Evolutionary conservation across 768 basidiomycete genomes (phyloP).

Genomic region (Sutorius australiensis): DNA sequence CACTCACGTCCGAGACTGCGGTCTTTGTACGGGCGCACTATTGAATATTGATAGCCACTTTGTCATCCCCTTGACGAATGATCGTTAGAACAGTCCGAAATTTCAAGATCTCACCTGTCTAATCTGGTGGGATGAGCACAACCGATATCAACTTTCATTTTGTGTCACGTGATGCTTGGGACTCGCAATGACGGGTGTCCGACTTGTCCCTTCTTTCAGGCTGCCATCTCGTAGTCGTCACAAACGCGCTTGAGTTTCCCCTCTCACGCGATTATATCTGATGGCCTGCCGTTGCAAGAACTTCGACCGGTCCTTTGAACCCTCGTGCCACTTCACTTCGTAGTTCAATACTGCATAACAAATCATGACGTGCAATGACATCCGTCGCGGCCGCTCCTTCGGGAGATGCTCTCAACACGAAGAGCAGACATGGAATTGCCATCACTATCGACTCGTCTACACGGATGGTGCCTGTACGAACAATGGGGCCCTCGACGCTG

Average conservation of each 20-base stretch:
- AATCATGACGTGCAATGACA: neutral
- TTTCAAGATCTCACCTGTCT: neutral
- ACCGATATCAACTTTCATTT: neutral
- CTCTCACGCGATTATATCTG: neutral
- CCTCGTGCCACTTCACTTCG: neutral
- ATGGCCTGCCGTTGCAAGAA: neutral
- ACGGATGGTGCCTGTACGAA: conserved; percentile 33
- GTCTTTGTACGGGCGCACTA: neutral
- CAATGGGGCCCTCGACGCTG: conserved; percentile 26
- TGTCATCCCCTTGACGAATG: conserved; percentile 3
- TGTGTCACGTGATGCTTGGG: neutral
- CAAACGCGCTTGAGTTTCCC: neutral
- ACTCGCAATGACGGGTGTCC: neutral
- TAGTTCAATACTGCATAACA: neutral
- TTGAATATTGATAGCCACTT: neutral
- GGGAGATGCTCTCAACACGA: neutral
- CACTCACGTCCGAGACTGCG: neutral
- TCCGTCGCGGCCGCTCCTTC: neutral
- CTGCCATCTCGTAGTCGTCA: neutral
- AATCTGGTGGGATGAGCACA: neutral
- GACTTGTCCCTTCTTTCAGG: neutral
- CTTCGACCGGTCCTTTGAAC: neutral
- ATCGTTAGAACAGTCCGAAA: neutral
- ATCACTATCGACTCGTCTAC: conserved; percentile 25
- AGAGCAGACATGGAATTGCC: conserved; percentile 6